Evolutionary conservation across 495 filamentous ascomycete genomes (phyloP), one percentile per base, ranked within the genome.

Genomic region (Penicillium odoratum): DNA sequence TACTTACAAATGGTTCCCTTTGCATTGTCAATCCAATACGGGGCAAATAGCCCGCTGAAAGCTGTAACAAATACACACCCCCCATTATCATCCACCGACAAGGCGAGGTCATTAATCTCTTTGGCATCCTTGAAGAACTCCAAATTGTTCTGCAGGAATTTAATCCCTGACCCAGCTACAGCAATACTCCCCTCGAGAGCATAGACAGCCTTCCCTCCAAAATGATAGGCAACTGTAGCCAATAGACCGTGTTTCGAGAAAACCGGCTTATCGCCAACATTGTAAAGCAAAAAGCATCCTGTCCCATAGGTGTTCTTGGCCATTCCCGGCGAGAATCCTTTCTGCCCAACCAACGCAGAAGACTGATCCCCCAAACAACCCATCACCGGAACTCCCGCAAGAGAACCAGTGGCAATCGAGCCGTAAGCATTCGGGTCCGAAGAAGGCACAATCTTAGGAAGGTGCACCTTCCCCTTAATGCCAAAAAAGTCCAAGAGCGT

Each of bases 271-370:
- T 87, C 81, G 30, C 93, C 93, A 45, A 96, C 92, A 70, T 98
- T 97, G 66, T 96, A 97, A 9, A 98, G 78, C 48, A 97, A 78
- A 74, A 98, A 98, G 72, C 93, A 96, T 9, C 93, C 93, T 3
- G 94, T 98, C 21, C 93, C 93, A 63, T 97, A 98, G 0, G 93
- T 98, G 67, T 97, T 97, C 77, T 98, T 98, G 15, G 93, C 93
- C 73, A 86, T 84, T 26, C 93, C 93, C 0, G 93, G 87, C 21
- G 80, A 86, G 69, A 97, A 97, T 9, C 88, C 93, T 66, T 91
- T 89, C 66, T 98, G 93, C 29, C 93, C 93, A 47, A 98, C 93
- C 28, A 98, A 74, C 4, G 93, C 93, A 49, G 91, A 87, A 45
- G 94, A 97, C 71, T 98, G 93, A 72, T 98, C 93, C 8, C 93